Percentiles rank a stretch among this genome's conserved stretches.
Conservation (phyloP, 352 stramenopile species). For the Lagenidium sp. region DNA sequence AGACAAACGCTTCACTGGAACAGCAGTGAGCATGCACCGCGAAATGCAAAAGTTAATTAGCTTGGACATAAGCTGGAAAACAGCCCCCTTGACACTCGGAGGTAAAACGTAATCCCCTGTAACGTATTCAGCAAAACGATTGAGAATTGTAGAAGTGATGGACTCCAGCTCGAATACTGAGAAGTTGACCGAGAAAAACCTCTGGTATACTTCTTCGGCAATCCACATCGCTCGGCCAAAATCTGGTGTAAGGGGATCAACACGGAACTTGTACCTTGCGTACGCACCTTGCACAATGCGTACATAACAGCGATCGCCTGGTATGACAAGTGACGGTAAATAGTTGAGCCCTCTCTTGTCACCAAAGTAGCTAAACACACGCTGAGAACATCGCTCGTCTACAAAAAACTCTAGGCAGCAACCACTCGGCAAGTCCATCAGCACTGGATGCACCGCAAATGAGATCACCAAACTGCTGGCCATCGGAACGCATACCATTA, state of each 20-base stretch:
- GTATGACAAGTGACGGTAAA: constrained; percentile 46
- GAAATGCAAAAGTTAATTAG: constrained; percentile 58
- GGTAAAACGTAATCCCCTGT: constrained; percentile 23
- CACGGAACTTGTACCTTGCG: constrained; percentile 73
- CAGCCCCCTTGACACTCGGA: constrained; percentile 31
- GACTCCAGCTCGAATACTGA: constrained; percentile 56
- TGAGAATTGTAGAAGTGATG: constrained; percentile 36
- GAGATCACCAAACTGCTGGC: constrained; percentile 65
- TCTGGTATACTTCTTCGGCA: constrained; percentile 54
- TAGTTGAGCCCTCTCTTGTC: constrained; percentile 64
- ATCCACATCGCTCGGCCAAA: constrained; percentile 74
- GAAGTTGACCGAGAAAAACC: constrained; percentile 34
- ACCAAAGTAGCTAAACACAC: constrained; percentile 67
- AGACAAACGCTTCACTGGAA: constrained; percentile 52
- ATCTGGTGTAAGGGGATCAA: constrained; percentile 52
- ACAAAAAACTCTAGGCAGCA: constrained; percentile 64
- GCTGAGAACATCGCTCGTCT: constrained; percentile 48
- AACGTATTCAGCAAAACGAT: constrained; percentile 39
- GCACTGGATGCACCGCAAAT: constrained; percentile 66
- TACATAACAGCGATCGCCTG: constrained; percentile 55
- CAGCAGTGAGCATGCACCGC: constrained; percentile 34
- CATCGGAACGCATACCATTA: constrained; percentile 46
- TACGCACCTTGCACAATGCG: constrained; percentile 52
- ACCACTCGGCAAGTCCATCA: constrained; percentile 70
- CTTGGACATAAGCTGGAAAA: constrained; percentile 48